Evolutionary conservation across 1,284 basidiomycete genomes (phyloP).

Genomic region (Rhodotorula sp.): DNA sequence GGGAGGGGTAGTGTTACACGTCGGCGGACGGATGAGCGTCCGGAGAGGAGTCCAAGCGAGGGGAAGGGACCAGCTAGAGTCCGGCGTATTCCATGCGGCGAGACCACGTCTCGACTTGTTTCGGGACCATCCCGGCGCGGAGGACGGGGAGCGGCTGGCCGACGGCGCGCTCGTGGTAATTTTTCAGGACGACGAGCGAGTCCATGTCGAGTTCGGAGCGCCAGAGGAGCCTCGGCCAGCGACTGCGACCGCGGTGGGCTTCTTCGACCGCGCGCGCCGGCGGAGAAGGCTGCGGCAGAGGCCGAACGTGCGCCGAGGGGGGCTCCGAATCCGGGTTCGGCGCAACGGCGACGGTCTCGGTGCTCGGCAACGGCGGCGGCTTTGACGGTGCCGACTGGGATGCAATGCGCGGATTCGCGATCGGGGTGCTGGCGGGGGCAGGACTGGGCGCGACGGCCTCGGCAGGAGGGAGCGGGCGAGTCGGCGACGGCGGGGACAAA

Average conservation of each 20-base stretch:
- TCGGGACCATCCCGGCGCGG: constrained; percentile 8
- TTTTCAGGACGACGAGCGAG: constrained; percentile 22
- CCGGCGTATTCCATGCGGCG: constrained; percentile 30
- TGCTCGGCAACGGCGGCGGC: not conserved
- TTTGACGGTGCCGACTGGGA: not conserved
- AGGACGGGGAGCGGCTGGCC: constrained; percentile 34
- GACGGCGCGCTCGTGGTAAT: constrained; percentile 38
- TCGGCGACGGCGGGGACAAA: not conserved
- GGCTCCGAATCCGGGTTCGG: not conserved
- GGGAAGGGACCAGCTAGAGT: constrained; percentile 14
- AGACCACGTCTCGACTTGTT: constrained; percentile 21
- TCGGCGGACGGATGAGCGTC: not conserved
- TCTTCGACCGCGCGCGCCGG: constrained; percentile 4
- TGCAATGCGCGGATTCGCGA: not conserved
- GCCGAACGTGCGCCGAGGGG: not conserved
- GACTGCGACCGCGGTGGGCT: constrained; percentile 20
- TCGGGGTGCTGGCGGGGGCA: not conserved
- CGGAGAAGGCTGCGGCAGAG: constrained; percentile 8
- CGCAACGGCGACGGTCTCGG: constrained; percentile 1
- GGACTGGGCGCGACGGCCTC: not conserved
- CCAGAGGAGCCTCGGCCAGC: constrained; percentile 39
- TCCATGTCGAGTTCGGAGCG: constrained; percentile 33
- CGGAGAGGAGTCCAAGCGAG: not conserved
- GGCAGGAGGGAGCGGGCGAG: constrained; percentile 2
- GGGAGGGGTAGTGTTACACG: not conserved